These are phyloP conservation scores for Nicotiana tabacum DNA, from an alignment of 257 asterid genomes.

Conservation along the genomic window DNA sequence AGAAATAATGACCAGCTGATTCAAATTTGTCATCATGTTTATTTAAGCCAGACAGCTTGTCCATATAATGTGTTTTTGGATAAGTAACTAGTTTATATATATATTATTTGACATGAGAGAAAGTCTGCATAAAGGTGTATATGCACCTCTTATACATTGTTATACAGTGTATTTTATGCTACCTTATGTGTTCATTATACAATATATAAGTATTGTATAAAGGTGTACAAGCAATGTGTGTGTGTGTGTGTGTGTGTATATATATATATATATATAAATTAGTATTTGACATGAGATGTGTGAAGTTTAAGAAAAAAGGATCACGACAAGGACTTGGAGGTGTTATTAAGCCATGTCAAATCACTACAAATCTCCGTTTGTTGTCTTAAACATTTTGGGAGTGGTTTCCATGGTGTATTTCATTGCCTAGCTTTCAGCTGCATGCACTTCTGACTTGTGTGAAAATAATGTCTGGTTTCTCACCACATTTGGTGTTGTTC, in stretches of 20 bases:
- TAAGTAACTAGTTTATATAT: neutral
- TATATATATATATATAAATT: neutral
- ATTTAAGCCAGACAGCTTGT: neutral
- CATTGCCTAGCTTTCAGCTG: neutral
- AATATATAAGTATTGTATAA: too few relatives aligned
- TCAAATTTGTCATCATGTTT: neutral
- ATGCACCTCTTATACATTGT: too few relatives aligned
- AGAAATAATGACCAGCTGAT: neutral
- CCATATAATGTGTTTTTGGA: neutral
- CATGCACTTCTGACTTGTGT: too few relatives aligned
- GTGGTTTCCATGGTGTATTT: neutral
- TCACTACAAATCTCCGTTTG: neutral
- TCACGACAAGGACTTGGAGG: neutral
- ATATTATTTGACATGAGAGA: too few relatives aligned
- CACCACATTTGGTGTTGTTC: neutral
- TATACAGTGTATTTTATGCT: too few relatives aligned
- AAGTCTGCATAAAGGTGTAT: too few relatives aligned
- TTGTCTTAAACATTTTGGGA: neutral
- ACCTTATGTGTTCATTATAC: too few relatives aligned
- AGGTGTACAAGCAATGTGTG: too few relatives aligned
- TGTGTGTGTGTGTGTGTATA: too few relatives aligned
- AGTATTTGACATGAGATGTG: neutral
- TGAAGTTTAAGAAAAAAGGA: neutral
- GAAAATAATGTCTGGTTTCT: too few relatives aligned
- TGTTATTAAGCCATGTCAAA: neutral